A percentile compares a stretch with the other conserved stretches of the same genome.
Evolutionary conservation across 495 filamentous ascomycete genomes (phyloP).

Genomic region (Cercophora samala): DNA sequence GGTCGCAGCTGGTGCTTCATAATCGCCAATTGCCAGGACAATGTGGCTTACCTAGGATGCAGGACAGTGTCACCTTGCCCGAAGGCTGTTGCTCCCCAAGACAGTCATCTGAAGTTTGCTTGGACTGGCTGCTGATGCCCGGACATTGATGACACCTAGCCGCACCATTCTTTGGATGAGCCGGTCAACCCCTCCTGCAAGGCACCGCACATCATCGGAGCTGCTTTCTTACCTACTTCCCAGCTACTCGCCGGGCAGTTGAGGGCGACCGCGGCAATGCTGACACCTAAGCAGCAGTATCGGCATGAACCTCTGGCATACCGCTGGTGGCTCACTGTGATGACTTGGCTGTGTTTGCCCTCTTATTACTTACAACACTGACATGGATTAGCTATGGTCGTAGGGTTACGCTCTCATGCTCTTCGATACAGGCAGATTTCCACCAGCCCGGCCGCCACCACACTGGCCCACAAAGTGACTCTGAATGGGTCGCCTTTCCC

Average conservation of each 20-base stretch:
- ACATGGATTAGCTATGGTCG: not conserved
- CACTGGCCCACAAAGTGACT: not conserved
- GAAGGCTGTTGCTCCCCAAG: not conserved
- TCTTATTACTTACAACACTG: not conserved
- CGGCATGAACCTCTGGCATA: not conserved
- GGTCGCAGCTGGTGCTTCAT: not conserved
- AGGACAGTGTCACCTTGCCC: slow-evolving; percentile 4
- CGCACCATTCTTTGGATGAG: slow-evolving; percentile 2
- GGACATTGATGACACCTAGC: slow-evolving; percentile 6
- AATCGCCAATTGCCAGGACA: not conserved
- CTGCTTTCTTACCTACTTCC: not conserved
- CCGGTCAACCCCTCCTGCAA: not conserved
- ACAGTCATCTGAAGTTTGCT: not conserved
- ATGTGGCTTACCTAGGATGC: not conserved
- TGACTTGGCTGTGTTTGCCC: not conserved
- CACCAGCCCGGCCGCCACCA: not conserved
- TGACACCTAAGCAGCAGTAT: not conserved
- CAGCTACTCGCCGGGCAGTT: not conserved
- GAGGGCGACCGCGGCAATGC: not conserved
- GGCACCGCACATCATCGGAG: not conserved
- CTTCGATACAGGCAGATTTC: not conserved
- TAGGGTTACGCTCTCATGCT: not conserved
- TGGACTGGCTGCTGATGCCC: slow-evolving; percentile 1
- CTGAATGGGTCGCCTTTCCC: not conserved
- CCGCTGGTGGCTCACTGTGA: not conserved